Percentiles rank a stretch among this genome's conserved stretches.
Evolutionary conservation across 1,139 yeast genomes (phyloP).

Genomic region (Magnusiomyces magnusii): DNA sequence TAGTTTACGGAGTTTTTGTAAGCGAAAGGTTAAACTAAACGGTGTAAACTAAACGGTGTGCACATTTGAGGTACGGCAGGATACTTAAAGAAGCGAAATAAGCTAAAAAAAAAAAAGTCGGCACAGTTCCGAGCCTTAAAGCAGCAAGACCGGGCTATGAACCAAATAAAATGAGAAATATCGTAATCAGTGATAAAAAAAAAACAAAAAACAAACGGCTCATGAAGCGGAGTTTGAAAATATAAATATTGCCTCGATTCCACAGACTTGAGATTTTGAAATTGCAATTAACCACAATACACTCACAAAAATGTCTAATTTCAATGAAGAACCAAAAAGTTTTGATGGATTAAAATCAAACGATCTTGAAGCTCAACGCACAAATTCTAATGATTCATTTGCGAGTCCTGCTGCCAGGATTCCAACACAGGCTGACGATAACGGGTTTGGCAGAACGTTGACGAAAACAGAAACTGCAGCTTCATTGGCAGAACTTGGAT

Average conservation of each 20-base stretch:
- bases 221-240: not conserved
- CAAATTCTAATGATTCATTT: not conserved
- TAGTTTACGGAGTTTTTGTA: too few relatives aligned
- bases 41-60: too few relatives aligned
- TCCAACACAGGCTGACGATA: conserved; percentile 15
- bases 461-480: conserved; percentile 59
- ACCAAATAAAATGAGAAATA: not conserved
- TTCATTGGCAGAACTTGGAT: conserved; percentile 56
- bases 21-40: too few relatives aligned
- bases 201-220: not conserved
- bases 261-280: not conserved
- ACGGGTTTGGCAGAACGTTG: conserved; percentile 30
- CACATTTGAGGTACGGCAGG: too few relatives aligned
- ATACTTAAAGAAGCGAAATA: too few relatives aligned
- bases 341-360: not conserved
- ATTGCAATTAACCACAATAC: not conserved
- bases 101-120: not conserved
- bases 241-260: too few relatives aligned
- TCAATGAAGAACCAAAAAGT: not conserved
- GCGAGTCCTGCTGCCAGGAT: conserved; percentile 2
- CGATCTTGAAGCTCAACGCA: not conserved
- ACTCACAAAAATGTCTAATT: not conserved
- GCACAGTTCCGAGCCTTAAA: not conserved
- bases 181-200: not conserved
- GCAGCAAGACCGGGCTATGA: not conserved